Conservation (phyloP, 2,329 filamentous ascomycete genomes). For the Arthrobotrys pseudoclavata region DNA sequence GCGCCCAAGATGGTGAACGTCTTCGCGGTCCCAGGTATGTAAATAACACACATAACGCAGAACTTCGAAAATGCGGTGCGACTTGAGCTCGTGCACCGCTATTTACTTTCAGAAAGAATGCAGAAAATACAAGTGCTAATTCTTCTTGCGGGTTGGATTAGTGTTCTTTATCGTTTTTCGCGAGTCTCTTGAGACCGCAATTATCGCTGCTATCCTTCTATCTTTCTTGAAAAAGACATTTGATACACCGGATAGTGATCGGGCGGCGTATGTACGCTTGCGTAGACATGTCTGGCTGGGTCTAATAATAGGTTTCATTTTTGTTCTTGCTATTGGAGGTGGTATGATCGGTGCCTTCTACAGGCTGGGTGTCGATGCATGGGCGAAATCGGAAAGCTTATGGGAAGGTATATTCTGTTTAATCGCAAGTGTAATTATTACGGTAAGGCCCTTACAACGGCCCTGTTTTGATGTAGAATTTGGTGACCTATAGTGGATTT, state of each 20-base stretch:
- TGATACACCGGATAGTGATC: constrained; percentile 73
- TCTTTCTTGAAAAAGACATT: constrained; percentile 87
- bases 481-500: too few relatives aligned
- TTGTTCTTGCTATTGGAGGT: constrained; percentile 76
- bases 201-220: constrained; percentile 88
- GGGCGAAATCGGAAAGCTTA: constrained; percentile 78
- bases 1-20: constrained; percentile 74
- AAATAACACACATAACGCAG: constrained; percentile 11
- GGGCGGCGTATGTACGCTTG: constrained; percentile 75
- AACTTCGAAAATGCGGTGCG: neutral
- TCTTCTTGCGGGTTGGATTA: constrained; percentile 11
- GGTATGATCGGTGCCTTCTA: constrained; percentile 82
- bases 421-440: constrained; percentile 83
- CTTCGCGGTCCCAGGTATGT: constrained; percentile 77
- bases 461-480: neutral
- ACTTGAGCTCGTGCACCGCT: neutral
- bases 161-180: constrained; percentile 93
- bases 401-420: constrained; percentile 86
- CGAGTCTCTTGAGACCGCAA: constrained; percentile 84
- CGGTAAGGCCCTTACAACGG: constrained; percentile 64
- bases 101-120: neutral
- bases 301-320: constrained; percentile 73
- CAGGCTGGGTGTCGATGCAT: constrained; percentile 76
- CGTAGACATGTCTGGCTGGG: constrained; percentile 79
- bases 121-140: neutral